Conservation (phyloP, 2,329 filamentous ascomycete genomes). For the Cercospora sesami region DNA sequence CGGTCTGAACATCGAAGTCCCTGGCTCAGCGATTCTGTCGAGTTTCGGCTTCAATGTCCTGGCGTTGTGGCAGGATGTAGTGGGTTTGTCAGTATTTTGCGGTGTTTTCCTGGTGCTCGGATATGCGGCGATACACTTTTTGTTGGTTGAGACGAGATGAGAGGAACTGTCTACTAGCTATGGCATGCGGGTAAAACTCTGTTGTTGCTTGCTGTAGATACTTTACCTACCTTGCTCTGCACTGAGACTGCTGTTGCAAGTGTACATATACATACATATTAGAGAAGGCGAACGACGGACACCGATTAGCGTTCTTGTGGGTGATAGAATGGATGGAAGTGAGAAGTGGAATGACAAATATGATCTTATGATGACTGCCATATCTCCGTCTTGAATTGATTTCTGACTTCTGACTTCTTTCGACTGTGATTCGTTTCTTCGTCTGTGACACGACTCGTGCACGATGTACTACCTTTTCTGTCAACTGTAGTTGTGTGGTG, state of each 20-base stretch:
- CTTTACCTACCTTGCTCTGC: background rate
- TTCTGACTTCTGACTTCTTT: background rate
- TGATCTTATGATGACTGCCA: background rate
- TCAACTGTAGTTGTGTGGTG: background rate
- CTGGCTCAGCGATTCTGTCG: constrained; percentile 88
- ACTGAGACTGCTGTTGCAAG: background rate
- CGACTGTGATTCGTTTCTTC: background rate
- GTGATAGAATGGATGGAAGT: background rate
- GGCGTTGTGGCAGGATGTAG: constrained; percentile 80
- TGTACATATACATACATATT: background rate
- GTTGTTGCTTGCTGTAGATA: background rate
- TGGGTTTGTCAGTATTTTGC: constrained; percentile 79
- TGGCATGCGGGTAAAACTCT: background rate
- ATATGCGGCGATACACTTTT: constrained; percentile 87
- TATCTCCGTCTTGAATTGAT: too few relatives aligned
- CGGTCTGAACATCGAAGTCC: constrained; percentile 92
- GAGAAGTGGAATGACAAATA: background rate
- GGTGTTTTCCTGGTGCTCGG: constrained; percentile 81
- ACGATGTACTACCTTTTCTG: background rate
- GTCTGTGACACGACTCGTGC: background rate
- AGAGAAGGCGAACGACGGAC: background rate
- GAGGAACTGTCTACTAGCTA: background rate
- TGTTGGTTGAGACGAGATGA: constrained; percentile 79
- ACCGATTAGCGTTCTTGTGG: background rate
- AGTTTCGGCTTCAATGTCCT: constrained; percentile 91